Conservation (phyloP, 495 filamentous ascomycete species). For the Barbatosphaeria neglecta region DNA sequence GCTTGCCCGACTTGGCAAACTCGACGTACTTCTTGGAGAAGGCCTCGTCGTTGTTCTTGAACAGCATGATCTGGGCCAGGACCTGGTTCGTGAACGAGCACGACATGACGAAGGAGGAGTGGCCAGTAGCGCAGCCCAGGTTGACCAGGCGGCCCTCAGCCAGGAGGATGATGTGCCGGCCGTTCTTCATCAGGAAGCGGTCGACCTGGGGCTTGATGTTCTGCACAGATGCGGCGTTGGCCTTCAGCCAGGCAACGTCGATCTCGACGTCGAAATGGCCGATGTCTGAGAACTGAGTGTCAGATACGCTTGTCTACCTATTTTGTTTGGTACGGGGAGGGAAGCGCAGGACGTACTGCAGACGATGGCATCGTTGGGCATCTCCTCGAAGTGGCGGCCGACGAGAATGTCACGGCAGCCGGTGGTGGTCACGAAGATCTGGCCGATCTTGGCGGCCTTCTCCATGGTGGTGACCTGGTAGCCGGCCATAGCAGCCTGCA, state of each 20-base stretch:
- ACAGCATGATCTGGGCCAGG: slow-evolving; percentile 96
- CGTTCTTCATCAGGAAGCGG: slow-evolving; percentile 87
- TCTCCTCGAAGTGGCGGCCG: slow-evolving; percentile 85
- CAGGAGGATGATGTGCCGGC: slow-evolving; percentile 94
- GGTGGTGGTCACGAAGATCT: slow-evolving; percentile 99
- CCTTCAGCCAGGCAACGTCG: slow-evolving; percentile 99
- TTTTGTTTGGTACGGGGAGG: background rate
- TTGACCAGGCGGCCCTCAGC: slow-evolving; percentile 98
- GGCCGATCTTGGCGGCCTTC: slow-evolving; percentile 72
- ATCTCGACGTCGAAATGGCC: slow-evolving; percentile 99
- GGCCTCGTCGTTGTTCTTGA: slow-evolving; percentile 76
- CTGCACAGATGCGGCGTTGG: slow-evolving; percentile 76
- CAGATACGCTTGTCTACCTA: slow-evolving; percentile 1
- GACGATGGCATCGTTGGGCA: slow-evolving; percentile 98
- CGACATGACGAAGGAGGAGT: slow-evolving; percentile 99
- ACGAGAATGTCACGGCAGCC: slow-evolving; percentile 96
- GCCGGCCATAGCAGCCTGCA: slow-evolving; percentile 94
- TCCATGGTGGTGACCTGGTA: slow-evolving; percentile 98
- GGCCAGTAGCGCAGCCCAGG: slow-evolving; percentile 94
- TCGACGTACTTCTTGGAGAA: slow-evolving; percentile 92
- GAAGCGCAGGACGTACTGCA: slow-evolving; percentile 61
- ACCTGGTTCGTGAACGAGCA: slow-evolving; percentile 99
- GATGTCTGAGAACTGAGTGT: slow-evolving; percentile 58
- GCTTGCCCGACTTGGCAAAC: slow-evolving; percentile 83
- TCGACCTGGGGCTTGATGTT: slow-evolving; percentile 99